A percentile compares a stretch with the other conserved stretches of the same genome.
phyloP scores from a whole-genome alignment of 1,284 basidiomycete species.

The Ceratobasidium sp. region DNA sequence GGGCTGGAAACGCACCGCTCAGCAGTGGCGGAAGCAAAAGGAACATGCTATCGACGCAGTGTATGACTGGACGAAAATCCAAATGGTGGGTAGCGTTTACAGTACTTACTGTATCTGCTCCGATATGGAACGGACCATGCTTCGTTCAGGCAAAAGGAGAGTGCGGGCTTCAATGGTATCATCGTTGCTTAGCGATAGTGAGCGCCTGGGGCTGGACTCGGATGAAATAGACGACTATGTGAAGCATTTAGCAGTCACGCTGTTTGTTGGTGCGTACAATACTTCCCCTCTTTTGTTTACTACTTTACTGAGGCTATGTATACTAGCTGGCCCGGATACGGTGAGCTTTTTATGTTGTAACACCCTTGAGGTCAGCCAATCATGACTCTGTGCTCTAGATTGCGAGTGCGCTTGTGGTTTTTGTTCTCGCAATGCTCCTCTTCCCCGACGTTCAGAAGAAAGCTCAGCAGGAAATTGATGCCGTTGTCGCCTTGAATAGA shows the following conservation, averaged over 20 bases:
- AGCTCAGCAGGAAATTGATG: constrained; percentile 46
- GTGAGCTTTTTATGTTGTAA: not conserved
- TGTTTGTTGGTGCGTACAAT: constrained; percentile 12
- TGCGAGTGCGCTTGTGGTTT: constrained; percentile 9
- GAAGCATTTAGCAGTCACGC: constrained; percentile 9
- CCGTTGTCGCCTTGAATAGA: constrained; percentile 39
- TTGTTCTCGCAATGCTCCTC: constrained; percentile 17
- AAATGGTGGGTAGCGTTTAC: constrained; percentile 9
- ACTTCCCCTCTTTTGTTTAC: not conserved
- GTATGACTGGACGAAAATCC: constrained; percentile 30
- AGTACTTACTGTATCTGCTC: not conserved
- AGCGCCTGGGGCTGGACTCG: not conserved
- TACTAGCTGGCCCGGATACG: constrained; percentile 6
- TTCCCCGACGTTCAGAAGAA: constrained; percentile 43
- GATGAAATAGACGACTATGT: constrained; percentile 25
- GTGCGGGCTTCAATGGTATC: not conserved
- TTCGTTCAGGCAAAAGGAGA: not conserved
- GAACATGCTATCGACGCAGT: constrained; percentile 1
- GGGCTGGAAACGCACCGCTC: constrained; percentile 64
- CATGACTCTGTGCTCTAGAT: not conserved
- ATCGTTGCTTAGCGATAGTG: not conserved
- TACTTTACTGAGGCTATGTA: not conserved
- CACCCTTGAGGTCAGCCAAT: not conserved
- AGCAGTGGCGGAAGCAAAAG: constrained; percentile 56
- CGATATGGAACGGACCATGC: not conserved